Conservation (phyloP, 2,329 filamentous ascomycete genomes). For the Orbilia javanica region DNA sequence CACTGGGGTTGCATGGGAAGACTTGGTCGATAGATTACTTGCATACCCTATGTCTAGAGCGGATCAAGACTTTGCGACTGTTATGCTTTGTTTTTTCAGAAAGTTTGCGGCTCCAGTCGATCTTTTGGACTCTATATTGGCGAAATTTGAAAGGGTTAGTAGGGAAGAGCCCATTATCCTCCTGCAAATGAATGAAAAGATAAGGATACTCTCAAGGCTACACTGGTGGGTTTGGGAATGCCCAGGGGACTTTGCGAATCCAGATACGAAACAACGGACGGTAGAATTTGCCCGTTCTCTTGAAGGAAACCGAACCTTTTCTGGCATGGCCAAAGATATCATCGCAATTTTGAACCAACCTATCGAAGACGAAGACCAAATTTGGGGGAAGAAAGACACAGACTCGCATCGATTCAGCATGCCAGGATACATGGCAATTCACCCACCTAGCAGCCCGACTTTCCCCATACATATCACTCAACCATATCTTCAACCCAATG, state of each 20-base stretch:
- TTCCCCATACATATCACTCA: slow-evolving; percentile 8
- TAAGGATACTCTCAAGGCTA: slow-evolving; percentile 84
- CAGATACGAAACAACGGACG: slow-evolving; percentile 78
- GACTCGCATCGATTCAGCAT: slow-evolving; percentile 66
- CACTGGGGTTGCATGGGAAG: slow-evolving; percentile 67
- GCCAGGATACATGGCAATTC: slow-evolving; percentile 47
- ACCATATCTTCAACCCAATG: slow-evolving; percentile 13
- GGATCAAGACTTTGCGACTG: slow-evolving; percentile 88
- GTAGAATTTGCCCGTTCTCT: slow-evolving; percentile 81
- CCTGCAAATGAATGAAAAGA: slow-evolving; percentile 81
- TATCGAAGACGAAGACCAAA: slow-evolving; percentile 87
- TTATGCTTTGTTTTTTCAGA: slow-evolving; percentile 92
- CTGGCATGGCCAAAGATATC: slow-evolving; percentile 87
- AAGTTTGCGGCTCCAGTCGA: slow-evolving; percentile 88
- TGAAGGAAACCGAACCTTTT: slow-evolving; percentile 83
- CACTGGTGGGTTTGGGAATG: slow-evolving; percentile 91
- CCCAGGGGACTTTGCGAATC: slow-evolving; percentile 90
- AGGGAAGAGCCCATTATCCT: slow-evolving; percentile 78
- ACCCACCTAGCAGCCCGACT: slow-evolving; percentile 29
- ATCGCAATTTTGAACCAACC: slow-evolving; percentile 78
- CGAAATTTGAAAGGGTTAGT: slow-evolving; percentile 78
- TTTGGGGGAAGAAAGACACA: slow-evolving; percentile 88
- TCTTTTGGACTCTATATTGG: slow-evolving; percentile 81
- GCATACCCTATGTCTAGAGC: slow-evolving; percentile 83
- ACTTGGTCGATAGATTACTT: slow-evolving; percentile 87